Base-by-base conservation (phyloP, 2,329 filamentous ascomycete species). In the Talaromyces sp. region DNA sequence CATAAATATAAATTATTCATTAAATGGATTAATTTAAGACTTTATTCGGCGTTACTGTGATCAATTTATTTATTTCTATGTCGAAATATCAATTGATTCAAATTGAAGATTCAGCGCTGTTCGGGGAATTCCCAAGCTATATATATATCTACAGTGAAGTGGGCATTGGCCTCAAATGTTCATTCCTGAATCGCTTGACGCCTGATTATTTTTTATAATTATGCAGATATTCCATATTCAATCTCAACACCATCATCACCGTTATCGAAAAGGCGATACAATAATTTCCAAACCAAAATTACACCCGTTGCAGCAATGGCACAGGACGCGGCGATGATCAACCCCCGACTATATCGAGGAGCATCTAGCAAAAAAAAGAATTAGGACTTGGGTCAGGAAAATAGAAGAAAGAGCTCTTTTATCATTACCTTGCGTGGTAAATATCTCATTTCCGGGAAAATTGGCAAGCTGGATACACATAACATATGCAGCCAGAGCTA, bases 381-480 rank as follows among this genome's bases (percentile, higher is more conserved):
- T 59, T 36, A 22, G 27, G 13, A 55, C 22, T 17, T 6, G 13
- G 13, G 17, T 36, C 13, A 8, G 17, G 36, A 15, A 39, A n/a
- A 39, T 33, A 7, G 2, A n/a, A 5, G 13, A 13, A 15, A 15
- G 13, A 15, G 13, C 13, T 36, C 13, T 0, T 39, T 39, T 39
- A 8, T 39, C 5, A 39, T 22, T 57, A 68, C 67, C 59, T 64
- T 67, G 44, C 25, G 65, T 44, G 19, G 55, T 62, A 55, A 69
- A 69, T 9, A 69, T 60, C 55, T 68, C 64, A 28, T 63, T 65
- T 15, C 67, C 67, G 0, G 67, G 66, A 8, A 69, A 67, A 49
- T 67, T 67, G 2, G 67, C 67, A 6, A 68, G 59, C 51, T 69
- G 67, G 11, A 69, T 67, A 57, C 66, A 65, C 66, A 69, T 69